Conservation (phyloP, 176 grass and related monocot genomes). For the Hsuehochloa calcarea region DNA sequence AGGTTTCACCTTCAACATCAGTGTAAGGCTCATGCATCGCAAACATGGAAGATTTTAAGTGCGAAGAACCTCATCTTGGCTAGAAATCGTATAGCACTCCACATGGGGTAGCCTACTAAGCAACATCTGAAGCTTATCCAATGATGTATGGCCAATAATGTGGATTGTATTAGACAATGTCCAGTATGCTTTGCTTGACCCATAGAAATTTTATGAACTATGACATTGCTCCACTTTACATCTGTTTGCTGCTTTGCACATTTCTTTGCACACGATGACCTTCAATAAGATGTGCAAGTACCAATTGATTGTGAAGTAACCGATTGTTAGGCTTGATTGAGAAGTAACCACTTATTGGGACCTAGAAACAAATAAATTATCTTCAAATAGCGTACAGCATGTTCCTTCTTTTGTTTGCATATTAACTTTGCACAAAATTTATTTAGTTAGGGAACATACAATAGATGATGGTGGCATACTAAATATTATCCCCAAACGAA, state of each 20-base stretch:
- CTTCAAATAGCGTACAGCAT: background rate
- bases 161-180: background rate
- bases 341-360: background rate
- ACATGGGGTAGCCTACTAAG: background rate
- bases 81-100: background rate
- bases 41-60: background rate
- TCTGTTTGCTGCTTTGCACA: background rate
- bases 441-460: background rate
- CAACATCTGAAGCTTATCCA: background rate
- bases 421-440: background rate
- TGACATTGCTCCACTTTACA: background rate
- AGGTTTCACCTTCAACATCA: background rate
- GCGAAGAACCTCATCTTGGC: background rate
- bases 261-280: background rate
- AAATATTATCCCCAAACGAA: slow-evolving; percentile 10
- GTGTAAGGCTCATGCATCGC: background rate
- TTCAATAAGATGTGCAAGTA: too few species aligned
- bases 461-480: background rate
- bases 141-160: background rate
- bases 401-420: background rate
- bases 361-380: background rate
- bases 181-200: background rate
- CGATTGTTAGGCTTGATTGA: background rate
- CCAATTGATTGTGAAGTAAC: too few species aligned
- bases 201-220: background rate